These are phyloP conservation scores for Anthracocystis setariae DNA, from an alignment of 1,284 basidiomycete species.

Conservation along the genomic window DNA sequence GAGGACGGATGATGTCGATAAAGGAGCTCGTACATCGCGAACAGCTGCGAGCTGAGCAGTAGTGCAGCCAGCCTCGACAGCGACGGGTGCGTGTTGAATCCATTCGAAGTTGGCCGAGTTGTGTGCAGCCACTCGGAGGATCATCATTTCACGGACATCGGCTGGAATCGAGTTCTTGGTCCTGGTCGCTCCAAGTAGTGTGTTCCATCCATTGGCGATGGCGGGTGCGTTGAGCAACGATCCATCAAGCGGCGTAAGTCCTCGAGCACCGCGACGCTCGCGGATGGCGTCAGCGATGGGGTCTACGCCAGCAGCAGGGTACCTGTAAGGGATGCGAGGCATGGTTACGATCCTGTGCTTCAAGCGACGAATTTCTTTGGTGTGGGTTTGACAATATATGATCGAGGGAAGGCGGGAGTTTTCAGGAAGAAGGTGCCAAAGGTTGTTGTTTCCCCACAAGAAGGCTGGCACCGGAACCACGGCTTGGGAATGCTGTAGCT, in stretches of 20 bases:
- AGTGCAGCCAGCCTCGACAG: conserved; percentile 67
- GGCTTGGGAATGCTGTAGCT: neutral
- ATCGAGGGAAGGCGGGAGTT: too few relatives aligned
- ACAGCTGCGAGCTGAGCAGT: conserved; percentile 68
- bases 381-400: too few relatives aligned
- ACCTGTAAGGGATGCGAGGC: conserved; percentile 67
- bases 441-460: neutral
- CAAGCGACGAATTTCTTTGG: too few relatives aligned
- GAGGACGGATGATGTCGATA: conserved; percentile 34
- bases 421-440: too few relatives aligned
- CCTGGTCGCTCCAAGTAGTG: conserved; percentile 68
- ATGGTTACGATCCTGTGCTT: conserved; percentile 17
- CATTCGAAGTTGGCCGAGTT: conserved; percentile 70
- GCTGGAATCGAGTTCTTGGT: conserved; percentile 68
- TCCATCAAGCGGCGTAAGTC: conserved; percentile 69
- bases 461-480: too few relatives aligned
- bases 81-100: conserved; percentile 69
- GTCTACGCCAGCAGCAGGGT: conserved; percentile 66
- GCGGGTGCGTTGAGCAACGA: conserved; percentile 68
- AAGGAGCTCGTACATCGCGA: conserved; percentile 60
- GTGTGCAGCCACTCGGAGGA: conserved; percentile 69
- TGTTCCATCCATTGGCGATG: conserved; percentile 69
- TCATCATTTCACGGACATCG: conserved; percentile 70
- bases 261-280: conserved; percentile 68
- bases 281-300: conserved; percentile 69